A percentile compares a stretch with the other conserved stretches of the same genome.
Evolutionary conservation across 192 early-diverging fungal species (phyloP).

Genomic region (Coemansia sp.): DNA sequence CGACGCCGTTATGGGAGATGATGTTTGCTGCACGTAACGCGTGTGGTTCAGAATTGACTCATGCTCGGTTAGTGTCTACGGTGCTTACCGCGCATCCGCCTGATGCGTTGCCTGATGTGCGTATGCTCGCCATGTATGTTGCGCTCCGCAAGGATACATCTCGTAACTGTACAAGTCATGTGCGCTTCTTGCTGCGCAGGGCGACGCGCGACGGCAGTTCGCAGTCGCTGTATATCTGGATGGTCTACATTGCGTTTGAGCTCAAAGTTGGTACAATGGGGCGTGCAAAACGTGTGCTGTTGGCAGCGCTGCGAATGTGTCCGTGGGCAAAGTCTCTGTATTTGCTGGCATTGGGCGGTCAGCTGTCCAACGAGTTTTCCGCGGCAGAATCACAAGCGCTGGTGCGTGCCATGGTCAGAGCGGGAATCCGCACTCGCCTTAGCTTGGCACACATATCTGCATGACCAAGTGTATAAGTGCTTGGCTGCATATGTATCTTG

Average conservation of each 20-base stretch:
- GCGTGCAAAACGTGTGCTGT: constrained; percentile 11
- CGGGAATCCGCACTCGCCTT: constrained; percentile 21
- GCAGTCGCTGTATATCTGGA: constrained; percentile 20
- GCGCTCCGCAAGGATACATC: neutral
- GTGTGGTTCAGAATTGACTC: too few relatives aligned
- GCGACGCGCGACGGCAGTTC: constrained; percentile 14
- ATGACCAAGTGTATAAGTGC: neutral
- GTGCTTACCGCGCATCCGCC: neutral
- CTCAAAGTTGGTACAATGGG: neutral
- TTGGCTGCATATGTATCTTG: neutral
- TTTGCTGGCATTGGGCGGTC: constrained; percentile 14
- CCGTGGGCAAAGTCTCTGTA: constrained; percentile 39
- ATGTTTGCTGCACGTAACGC: constrained; percentile 4
- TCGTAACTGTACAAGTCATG: neutral
- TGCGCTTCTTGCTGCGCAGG: constrained; percentile 10
- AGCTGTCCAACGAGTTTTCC: constrained; percentile 8
- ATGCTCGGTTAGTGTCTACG: neutral
- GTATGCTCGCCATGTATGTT: neutral
- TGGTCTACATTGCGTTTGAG: constrained; percentile 12
- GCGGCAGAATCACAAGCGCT: constrained; percentile 9
- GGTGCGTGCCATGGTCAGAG: constrained; percentile 21
- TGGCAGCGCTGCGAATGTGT: constrained; percentile 20
- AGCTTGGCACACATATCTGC: neutral
- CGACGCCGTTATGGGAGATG: constrained; percentile 37
- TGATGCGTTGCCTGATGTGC: constrained; percentile 1